These are phyloP conservation scores for Hibiscus syriacus DNA, from an alignment of 345 rosid species.

Conservation along the genomic window DNA sequence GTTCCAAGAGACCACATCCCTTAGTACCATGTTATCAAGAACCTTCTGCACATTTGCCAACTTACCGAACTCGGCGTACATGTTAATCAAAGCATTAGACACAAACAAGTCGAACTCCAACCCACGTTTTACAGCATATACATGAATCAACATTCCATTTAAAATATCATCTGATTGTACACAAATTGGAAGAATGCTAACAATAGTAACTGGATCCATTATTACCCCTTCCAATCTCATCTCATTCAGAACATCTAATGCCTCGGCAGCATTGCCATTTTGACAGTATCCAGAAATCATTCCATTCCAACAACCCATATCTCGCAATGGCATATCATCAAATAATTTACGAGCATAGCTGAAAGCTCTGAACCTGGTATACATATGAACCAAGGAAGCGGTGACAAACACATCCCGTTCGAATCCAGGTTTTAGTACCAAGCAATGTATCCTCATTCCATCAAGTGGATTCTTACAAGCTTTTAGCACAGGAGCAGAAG, in stretches of 20 bases:
- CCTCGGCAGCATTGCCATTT: constrained; percentile 41
- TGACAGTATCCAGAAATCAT: constrained; percentile 62
- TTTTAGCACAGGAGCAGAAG: constrained; percentile 50
- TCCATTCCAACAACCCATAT: constrained; percentile 51
- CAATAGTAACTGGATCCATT: constrained; percentile 46
- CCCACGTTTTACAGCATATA: constrained; percentile 37
- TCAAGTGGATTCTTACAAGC: constrained; percentile 39
- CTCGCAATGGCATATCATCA: constrained; percentile 43
- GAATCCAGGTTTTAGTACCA: constrained; percentile 48
- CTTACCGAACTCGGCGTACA: constrained; percentile 40
- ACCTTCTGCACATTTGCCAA: constrained; percentile 24
- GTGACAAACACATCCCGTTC: constrained; percentile 52
- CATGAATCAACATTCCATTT: constrained; percentile 37
- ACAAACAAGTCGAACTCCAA: constrained; percentile 38
- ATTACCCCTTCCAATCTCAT: constrained; percentile 35
- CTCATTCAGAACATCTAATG: constrained; percentile 27
- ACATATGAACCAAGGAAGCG: constrained; percentile 51
- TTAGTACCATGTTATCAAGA: constrained; percentile 32
- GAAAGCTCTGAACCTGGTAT: constrained; percentile 30
- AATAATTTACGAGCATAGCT: constrained; percentile 32
- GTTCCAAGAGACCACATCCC: constrained; percentile 56
- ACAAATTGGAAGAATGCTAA: constrained; percentile 47
- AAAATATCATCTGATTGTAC: constrained; percentile 32
- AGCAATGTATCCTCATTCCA: constrained; percentile 47
- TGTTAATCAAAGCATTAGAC: constrained; percentile 45